These are phyloP conservation scores for Nakazawaea sp. DNA, from an alignment of 805 yeast species.

Conservation along the genomic window DNA sequence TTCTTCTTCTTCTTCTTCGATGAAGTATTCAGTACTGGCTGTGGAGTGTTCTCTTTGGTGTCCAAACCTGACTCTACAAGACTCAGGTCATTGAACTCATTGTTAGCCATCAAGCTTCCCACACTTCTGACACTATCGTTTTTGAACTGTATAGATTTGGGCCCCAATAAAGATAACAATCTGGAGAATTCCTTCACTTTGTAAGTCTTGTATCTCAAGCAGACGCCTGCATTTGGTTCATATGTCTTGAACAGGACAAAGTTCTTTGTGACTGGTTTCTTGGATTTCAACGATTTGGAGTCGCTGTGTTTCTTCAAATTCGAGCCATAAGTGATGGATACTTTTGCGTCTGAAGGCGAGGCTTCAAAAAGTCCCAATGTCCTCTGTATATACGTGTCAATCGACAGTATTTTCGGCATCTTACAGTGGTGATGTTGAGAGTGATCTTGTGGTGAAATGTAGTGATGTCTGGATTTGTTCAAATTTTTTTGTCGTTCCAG, in stretches of 20 bases:
- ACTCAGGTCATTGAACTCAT: neutral
- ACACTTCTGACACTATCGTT: constrained; percentile 12
- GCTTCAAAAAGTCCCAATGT: constrained; percentile 22
- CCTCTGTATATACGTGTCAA: constrained; percentile 23
- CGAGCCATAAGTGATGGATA: constrained; percentile 23
- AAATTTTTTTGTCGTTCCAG: neutral
- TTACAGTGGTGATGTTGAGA: neutral
- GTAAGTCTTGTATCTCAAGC: constrained; percentile 49
- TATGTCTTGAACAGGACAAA: constrained; percentile 50
- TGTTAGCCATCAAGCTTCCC: constrained; percentile 10
- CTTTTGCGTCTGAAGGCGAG: constrained; percentile 20
- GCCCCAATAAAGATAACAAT: constrained; percentile 67
- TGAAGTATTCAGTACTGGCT: neutral
- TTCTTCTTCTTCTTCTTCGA: constrained; percentile 5
- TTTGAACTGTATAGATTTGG: constrained; percentile 44
- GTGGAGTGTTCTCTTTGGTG: constrained; percentile 9
- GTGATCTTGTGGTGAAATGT: neutral
- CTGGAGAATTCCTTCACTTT: constrained; percentile 71
- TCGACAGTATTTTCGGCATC: constrained; percentile 10
- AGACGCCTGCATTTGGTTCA: constrained; percentile 59
- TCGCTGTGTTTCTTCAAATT: constrained; percentile 19
- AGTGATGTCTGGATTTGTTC: neutral
- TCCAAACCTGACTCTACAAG: constrained; percentile 5
- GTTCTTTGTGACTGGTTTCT: constrained; percentile 14
- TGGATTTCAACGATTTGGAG: constrained; percentile 13